Conservation (phyloP, 129 eudicot genomes). For the Lonicera japonica region DNA sequence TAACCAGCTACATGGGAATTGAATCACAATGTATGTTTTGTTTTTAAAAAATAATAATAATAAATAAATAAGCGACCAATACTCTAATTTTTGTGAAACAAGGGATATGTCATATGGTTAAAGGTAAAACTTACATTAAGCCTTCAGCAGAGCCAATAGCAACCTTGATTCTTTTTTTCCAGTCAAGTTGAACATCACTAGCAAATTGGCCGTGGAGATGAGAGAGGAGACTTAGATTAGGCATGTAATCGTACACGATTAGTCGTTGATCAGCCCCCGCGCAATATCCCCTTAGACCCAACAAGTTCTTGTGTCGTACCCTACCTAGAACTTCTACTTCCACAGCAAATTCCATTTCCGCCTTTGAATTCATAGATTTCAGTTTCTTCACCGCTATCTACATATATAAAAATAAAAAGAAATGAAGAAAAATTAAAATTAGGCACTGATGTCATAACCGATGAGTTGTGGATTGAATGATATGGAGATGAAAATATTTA, state of each 20-base stretch:
- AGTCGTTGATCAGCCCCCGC: constrained; percentile 67
- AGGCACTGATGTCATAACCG: too few species aligned
- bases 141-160: constrained; percentile 79
- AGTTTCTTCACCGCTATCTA: constrained; percentile 84
- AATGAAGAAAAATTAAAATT: too few species aligned
- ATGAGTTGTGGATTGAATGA: too few species aligned
- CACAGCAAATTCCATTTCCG: constrained; percentile 88
- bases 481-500: too few species aligned
- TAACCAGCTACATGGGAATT: too few species aligned
- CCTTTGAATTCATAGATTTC: constrained; percentile 82
- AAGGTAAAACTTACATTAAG: constrained; percentile 45
- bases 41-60: too few species aligned
- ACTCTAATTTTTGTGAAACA: too few species aligned
- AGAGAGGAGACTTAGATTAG: constrained; percentile 75
- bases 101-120: neutral
- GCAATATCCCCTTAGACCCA: constrained; percentile 76
- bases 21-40: too few species aligned
- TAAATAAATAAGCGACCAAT: too few species aligned
- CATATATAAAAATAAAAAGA: neutral
- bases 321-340: constrained; percentile 89
- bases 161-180: constrained; percentile 67
- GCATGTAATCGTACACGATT: constrained; percentile 87
- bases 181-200: constrained; percentile 56
- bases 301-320: constrained; percentile 74
- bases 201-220: constrained; percentile 82